Evolutionary conservation across 1,139 yeast species (phyloP).

Genomic region (Nadsonia starkeyi-henricii): DNA sequence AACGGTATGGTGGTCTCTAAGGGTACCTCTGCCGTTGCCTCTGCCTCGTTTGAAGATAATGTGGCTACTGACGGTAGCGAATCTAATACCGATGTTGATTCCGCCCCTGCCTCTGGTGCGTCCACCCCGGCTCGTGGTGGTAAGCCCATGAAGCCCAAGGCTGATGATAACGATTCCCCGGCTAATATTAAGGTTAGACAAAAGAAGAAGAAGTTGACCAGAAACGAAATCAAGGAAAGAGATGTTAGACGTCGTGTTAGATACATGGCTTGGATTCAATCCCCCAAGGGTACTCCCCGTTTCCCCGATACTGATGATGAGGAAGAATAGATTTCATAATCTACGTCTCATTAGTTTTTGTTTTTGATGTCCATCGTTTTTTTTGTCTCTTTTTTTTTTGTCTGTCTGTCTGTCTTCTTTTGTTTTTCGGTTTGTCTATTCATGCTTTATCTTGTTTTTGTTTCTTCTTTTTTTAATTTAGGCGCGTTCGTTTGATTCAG

Average conservation of each 20-base stretch:
- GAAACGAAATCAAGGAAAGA: constrained; percentile 86
- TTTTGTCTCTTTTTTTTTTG: too few species aligned
- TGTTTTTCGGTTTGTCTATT: background rate
- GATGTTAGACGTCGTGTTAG: constrained; percentile 91
- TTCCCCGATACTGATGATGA: constrained; percentile 91
- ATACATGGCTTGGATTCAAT: constrained; percentile 85
- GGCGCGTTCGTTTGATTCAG: background rate
- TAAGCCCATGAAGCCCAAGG: constrained; percentile 6
- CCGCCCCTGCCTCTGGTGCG: constrained; percentile 14
- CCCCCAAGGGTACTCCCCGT: constrained; percentile 96
- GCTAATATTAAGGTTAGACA: constrained; percentile 86
- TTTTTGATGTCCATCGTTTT: too few species aligned
- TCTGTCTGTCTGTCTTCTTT: background rate
- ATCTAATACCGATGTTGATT: constrained; percentile 23
- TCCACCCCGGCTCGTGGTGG: constrained; percentile 14
- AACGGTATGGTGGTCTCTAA: constrained; percentile 80
- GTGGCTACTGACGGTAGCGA: constrained; percentile 34
- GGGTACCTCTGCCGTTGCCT: constrained; percentile 65
- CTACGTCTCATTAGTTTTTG: too few species aligned
- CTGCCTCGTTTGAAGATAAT: constrained; percentile 68
- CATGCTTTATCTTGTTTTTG: background rate
- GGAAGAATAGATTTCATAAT: constrained; percentile 45
- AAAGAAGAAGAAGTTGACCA: constrained; percentile 80
- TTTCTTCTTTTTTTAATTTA: background rate
- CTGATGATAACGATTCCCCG: constrained; percentile 52